Evolutionary conservation across 129 eudicot species (phyloP).

Genomic region (Saposhnikovia divaricata): DNA sequence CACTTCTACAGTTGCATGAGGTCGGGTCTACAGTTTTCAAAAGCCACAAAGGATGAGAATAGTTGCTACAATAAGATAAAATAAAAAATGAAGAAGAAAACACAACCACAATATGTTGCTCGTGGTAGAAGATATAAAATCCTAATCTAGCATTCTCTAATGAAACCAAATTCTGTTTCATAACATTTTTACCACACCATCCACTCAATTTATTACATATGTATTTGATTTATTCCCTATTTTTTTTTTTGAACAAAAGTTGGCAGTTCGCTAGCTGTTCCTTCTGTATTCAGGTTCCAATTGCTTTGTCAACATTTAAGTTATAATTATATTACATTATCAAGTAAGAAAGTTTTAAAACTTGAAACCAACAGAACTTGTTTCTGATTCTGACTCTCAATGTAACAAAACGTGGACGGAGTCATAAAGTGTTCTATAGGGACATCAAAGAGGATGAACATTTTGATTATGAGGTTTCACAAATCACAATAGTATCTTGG

Average conservation of each 20-base stretch:
- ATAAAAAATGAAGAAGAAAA: background rate
- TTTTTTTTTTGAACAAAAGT: background rate
- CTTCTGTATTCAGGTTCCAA: background rate
- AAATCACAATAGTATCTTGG: background rate
- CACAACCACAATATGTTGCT: background rate
- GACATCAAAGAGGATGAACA: background rate
- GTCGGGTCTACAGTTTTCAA: constrained; percentile 53
- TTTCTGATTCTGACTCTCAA: background rate
- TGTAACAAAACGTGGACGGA: background rate
- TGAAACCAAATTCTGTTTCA: background rate
- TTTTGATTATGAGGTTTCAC: background rate
- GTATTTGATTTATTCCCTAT: background rate
- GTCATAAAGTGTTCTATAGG: background rate
- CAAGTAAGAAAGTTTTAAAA: background rate
- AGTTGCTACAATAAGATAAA: background rate
- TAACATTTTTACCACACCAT: background rate
- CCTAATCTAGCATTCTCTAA: background rate
- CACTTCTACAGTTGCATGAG: constrained; percentile 88
- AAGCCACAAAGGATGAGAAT: constrained; percentile 6
- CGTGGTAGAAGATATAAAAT: background rate
- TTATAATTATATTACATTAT: background rate
- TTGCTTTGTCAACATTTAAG: background rate
- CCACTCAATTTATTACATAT: background rate
- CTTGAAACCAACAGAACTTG: background rate
- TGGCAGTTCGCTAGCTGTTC: background rate